phyloP scores from a whole-genome alignment of 2,329 filamentous ascomycete species.

The Colletotrichum melonis region DNA sequence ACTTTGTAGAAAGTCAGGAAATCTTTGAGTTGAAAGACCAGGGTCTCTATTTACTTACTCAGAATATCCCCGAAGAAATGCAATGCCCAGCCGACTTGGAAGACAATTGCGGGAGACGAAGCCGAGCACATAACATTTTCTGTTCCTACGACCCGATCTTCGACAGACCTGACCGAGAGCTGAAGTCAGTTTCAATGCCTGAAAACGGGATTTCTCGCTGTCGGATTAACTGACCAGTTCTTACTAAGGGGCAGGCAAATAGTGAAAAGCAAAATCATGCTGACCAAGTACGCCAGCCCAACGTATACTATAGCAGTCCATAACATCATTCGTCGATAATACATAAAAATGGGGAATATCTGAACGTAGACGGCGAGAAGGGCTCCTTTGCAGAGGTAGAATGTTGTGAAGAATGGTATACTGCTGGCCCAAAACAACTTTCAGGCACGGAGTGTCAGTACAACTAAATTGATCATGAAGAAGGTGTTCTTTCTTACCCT shows the following conservation, averaged over 20 bases:
- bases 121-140: slow-evolving; percentile 28
- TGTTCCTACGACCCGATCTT: slow-evolving; percentile 6
- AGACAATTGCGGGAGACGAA: slow-evolving; percentile 16
- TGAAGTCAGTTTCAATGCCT: not conserved
- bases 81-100: slow-evolving; percentile 30
- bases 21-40: not conserved
- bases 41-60: not conserved
- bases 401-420: slow-evolving; percentile 29
- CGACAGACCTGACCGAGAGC: not conserved
- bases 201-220: not conserved
- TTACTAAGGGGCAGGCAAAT: slow-evolving; percentile 26
- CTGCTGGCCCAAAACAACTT: slow-evolving; percentile 33
- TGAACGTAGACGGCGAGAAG: slow-evolving; percentile 30
- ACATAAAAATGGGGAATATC: slow-evolving; percentile 29
- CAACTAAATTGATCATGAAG: too few species aligned
- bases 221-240: slow-evolving; percentile 6
- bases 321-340: slow-evolving; percentile 23
- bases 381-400: slow-evolving; percentile 31
- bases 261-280: slow-evolving; percentile 27
- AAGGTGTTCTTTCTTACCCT: not conserved
- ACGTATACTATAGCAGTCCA: slow-evolving; percentile 21
- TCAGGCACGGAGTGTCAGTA: not conserved
- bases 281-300: slow-evolving; percentile 19
- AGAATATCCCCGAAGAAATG: slow-evolving; percentile 29
- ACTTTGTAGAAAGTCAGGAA: not conserved